Base-by-base conservation (phyloP, 768 basidiomycete species). In the Suillus sp. region DNA sequence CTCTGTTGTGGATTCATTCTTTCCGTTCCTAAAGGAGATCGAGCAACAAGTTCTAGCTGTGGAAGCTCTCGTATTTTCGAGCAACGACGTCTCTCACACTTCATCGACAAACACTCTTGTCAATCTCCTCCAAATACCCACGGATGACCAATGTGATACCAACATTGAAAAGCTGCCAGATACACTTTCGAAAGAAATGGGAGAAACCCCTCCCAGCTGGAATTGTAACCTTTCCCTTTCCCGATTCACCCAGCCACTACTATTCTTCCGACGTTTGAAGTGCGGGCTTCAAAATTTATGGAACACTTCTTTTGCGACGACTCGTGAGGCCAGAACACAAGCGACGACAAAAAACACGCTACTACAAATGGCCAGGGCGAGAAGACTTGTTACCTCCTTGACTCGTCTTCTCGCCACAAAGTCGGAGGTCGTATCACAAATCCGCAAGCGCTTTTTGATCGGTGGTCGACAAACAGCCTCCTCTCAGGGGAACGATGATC, bases 1-100 rank as follows among this genome's bases (percentile, higher is more conserved):
- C 70, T 96, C 94, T 1, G 88, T 98, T 59, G 95, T 98, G 25
- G 95, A 98, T 72, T 90, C 92, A 1, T 96, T 96, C 77, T 94
- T 95, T 73, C 93, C 93, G 1, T 82, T 94, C 63, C 78, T 95
- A 63, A 84, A 88, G 66, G 86, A 88, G 63, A 89, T 97, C 42
- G 93, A 93, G 70, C 81, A 80, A 54, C 95, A 96, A 71, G 89
- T 93, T 3, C 81, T 86, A 64, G 85, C 85, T 20, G 88, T 96
- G 60, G 93, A 96, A 69, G 80, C 84, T 14, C 74, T 92, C 43
- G 86, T 95, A 20, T 86, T 84, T 68, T 71, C 79, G 16, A 69
- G 70, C 48, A 63, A 50, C 38, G 57, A 57, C n/a, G 54, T 43
- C 47, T 63, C 14, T 22, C 58, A 35, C 45, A n/a, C 40, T 9